Base-by-base conservation (phyloP, 495 filamentous ascomycete genomes). In the Penicillium goetzii region DNA sequence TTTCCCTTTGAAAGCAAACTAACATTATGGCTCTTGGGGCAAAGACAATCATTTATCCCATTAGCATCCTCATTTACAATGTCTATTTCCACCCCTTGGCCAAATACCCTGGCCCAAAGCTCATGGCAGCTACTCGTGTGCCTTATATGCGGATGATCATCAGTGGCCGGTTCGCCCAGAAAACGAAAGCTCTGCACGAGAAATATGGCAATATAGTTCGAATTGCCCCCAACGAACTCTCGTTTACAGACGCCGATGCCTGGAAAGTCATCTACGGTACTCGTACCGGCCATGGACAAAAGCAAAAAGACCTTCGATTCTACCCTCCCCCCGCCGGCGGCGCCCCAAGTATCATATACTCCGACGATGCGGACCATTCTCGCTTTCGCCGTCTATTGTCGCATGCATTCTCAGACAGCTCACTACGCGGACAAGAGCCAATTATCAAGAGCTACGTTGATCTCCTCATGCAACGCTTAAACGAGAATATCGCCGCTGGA, bases 181-280 rank as follows among this genome's bases (percentile, higher is more conserved):
- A 53, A 15, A 38, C 59, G 0, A 63, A 61, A 41, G n/a, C 32
- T 2, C 49, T 74, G 0, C 72, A 76, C 53, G 58, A 69, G 6
- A 11, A 63, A 36, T 88, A 88, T 66, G 85, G 84, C 12, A 59
- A 73, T 8, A 75, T 84, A 1, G 78, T 88, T 34, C 82, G 85
- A 10, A 73, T 84, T 23, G 78, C 76, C 2, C 84, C 85, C 0
- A 65, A 83, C 58, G 80, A 85, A 64, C 75, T 88, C 12, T 72
- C 78, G 0, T 87, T 78, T 63, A 74, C 61, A 23, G 65, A 75
- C 25, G 73, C 80, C 1, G 66, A 76, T n/a, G 84, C 84, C 10
- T 87, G 83, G 84, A 81, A 80, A 59, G 75, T 82, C 38, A 84
- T 87, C 47, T 84, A 84, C 66, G 81, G 81, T 10, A 80, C 81